phyloP scores from a whole-genome alignment of 2,329 filamentous ascomycete genomes.

The Zymoseptoria ardabiliae region DNA sequence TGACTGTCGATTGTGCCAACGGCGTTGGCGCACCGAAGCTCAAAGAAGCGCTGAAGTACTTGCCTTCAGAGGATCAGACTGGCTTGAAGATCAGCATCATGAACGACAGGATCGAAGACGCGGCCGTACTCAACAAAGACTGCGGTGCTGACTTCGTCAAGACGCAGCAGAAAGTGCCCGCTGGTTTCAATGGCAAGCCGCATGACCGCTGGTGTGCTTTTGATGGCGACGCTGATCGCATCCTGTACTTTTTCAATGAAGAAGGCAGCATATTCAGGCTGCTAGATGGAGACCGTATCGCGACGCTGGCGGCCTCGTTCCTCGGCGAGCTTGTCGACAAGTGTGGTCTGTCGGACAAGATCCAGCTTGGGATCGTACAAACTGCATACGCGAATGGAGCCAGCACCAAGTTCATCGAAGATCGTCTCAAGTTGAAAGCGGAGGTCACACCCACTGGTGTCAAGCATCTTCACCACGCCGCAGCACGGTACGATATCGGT shows the following conservation, averaged over 20 bases:
- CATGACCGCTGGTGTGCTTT: constrained; percentile 81
- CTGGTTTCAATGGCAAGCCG: constrained; percentile 66
- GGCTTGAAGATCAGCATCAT: constrained; percentile 75
- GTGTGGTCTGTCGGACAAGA: constrained; percentile 68
- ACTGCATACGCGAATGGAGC: constrained; percentile 97
- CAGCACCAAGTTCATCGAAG: constrained; percentile 84
- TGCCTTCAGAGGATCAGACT: constrained; percentile 56
- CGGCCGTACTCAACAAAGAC: constrained; percentile 79
- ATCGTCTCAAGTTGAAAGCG: constrained; percentile 79
- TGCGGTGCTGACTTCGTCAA: constrained; percentile 97
- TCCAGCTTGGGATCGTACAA: constrained; percentile 91
- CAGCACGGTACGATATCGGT: constrained; percentile 86
- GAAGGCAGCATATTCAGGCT: constrained; percentile 78
- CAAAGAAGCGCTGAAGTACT: constrained; percentile 72
- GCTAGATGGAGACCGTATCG: constrained; percentile 93
- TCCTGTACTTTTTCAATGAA: constrained; percentile 92
- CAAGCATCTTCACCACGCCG: constrained; percentile 96
- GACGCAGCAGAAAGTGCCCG: constrained; percentile 86
- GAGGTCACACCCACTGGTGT: constrained; percentile 93
- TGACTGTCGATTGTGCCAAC: constrained; percentile 93
- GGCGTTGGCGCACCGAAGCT: constrained; percentile 93
- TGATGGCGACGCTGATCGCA: constrained; percentile 89
- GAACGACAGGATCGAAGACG: constrained; percentile 88
- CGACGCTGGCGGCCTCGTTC: constrained; percentile 87
- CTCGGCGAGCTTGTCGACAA: constrained; percentile 79